Evolutionary conservation across 352 stramenopile species (phyloP).

Genomic region (Globisporangium ultimum): DNA sequence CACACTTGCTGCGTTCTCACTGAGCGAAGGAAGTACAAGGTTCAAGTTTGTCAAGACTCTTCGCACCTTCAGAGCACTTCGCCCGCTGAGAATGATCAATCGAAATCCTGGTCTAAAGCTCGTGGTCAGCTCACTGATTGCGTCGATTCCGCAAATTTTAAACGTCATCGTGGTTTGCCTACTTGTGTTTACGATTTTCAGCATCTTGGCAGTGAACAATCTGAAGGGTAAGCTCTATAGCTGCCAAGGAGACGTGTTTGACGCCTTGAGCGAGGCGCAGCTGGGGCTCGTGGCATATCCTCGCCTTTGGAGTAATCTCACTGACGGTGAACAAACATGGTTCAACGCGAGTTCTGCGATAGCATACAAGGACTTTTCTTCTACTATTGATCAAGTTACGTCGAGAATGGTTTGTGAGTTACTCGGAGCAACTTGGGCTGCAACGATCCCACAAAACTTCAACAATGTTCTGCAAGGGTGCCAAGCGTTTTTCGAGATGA

Average conservation of each 20-base stretch:
- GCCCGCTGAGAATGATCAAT: conserved; percentile 85
- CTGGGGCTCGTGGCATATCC: conserved; percentile 48
- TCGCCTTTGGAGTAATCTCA: conserved; percentile 41
- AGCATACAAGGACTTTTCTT: conserved; percentile 15
- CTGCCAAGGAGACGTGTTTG: conserved; percentile 56
- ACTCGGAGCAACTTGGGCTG: conserved; percentile 31
- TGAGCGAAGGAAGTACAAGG: conserved; percentile 58
- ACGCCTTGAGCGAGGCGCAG: conserved; percentile 26
- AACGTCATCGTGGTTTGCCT: conserved; percentile 84
- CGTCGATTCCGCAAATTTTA: conserved; percentile 71
- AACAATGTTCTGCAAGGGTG: conserved; percentile 74
- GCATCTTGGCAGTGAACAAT: conserved; percentile 88
- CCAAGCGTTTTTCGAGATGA: conserved; percentile 89
- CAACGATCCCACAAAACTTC: conserved; percentile 69
- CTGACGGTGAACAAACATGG: conserved; percentile 26
- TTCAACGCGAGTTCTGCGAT: conserved; percentile 24
- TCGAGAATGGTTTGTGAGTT: conserved; percentile 43
- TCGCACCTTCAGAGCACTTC: conserved; percentile 72
- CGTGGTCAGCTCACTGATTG: conserved; percentile 79
- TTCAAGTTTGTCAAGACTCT: conserved; percentile 69
- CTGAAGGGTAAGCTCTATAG: conserved; percentile 86
- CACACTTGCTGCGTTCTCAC: conserved; percentile 63
- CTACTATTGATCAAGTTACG: conserved; percentile 21
- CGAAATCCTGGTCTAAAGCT: conserved; percentile 62
- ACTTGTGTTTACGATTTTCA: conserved; percentile 86